Base-by-base conservation (phyloP, 2,329 filamentous ascomycete genomes). In the Penicillium sp. region DNA sequence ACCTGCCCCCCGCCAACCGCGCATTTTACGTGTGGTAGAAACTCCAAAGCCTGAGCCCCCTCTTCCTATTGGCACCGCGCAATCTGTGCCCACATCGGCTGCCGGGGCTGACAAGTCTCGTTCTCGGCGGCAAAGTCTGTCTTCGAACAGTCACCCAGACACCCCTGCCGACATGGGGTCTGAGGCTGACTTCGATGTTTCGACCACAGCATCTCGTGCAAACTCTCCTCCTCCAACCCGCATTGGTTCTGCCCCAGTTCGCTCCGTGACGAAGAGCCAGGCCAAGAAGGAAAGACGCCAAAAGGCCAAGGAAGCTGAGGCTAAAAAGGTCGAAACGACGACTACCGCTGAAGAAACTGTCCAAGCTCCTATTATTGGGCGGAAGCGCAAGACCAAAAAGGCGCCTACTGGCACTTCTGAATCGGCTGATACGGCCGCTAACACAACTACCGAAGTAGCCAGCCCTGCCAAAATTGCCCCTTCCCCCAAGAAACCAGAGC, bases 251-350 rank as follows among this genome's bases (percentile, higher is more conserved):
- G 84, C 83, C 2, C 83, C 83, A 8, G 76, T 84, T 4, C 75
- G 82, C 43, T 73, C 79, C 44, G 81, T 85, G 65, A 84, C 82
- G 5, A 86, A 86, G 68, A 84, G 76, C 48, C 83, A 86, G 60
- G 74, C 76, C 41, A 85, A 85, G 69, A 87, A 85, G 66, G 80
- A 84, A 51, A 69, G 80, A 46, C 68, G 73, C 51, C 76, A 81
- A 44, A 78, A 78, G 54, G 75, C 76, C 1, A 79, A 77, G 58
- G 71, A 77, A 33, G 69, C 69, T 1, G 75, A 78, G 51, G 67
- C 68, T 10, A 70, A 77, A 65, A 75, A 75, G 42, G 67, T 73
- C 5, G 77, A 78, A 44, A 62, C 49, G 13, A 66, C 66, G 7
- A 26, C 63, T 4, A 49, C 65, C 3, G 64, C 70, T 7, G 80